Evolutionary conservation across 305 asterid genomes (phyloP), one percentile per base, ranked within the genome.

Genomic region (Salvia sclarea): DNA sequence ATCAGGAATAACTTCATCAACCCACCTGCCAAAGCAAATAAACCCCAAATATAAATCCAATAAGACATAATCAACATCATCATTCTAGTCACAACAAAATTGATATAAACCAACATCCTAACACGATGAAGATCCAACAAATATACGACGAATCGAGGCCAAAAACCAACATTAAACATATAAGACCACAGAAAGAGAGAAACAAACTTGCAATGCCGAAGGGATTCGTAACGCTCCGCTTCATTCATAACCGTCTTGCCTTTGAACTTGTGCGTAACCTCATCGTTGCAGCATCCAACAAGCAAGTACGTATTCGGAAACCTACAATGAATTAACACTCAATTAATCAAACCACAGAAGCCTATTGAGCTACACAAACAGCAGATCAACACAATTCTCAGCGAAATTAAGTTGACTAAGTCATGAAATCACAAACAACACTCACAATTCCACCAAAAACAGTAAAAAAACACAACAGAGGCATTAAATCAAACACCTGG

Each of bases 231-330:
- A 25, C 98, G 97, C 82, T 94, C 99, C 30, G 70, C 33, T 3
- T 77, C 96, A 1, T 79, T 89, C 98, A 94, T 94, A 71, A 94
- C 98, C 9, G 98, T 94, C 80, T 91, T 94, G 44, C 99, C 99
- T 85, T 94, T 94, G 83, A 6, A 88, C 85, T 76, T 89, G 86
- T 89, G 96, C 12, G 99, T 94, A 55, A 76, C 77, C 75, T 89
- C 98, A 68, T 91, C 99, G 54, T 80, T 94, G 85, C 98, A 94
- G 78, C 96, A 87, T 37, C 99, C 98, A 65, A 94, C 99, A 56
- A 94, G 77, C 82, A 94, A 84, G 77, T 87, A 83, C 22, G 96
- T 73, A 70, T 87, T 83, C 10, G 97, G 96, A 60, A 94, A 89
- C 86, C 99, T 94, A 72, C 33, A 82, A 1, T 14, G 41, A 71